Evolutionary conservation across 2,329 filamentous ascomycete genomes (phyloP).

Genomic region (Grosmannia clavigera): DNA sequence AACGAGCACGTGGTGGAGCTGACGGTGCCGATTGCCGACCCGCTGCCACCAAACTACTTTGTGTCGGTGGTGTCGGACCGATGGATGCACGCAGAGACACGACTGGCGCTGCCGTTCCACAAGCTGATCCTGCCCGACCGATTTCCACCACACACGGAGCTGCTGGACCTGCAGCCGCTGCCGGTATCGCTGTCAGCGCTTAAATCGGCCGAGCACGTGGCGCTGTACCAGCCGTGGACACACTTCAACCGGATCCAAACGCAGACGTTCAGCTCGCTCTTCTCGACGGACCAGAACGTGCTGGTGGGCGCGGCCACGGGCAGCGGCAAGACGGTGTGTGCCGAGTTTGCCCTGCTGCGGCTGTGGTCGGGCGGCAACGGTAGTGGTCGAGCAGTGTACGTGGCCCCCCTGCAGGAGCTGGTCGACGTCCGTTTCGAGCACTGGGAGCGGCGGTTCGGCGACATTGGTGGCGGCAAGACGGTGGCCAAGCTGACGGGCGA

Average conservation of each 20-base stretch:
- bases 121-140: slow-evolving; percentile 90
- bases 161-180: slow-evolving; percentile 83
- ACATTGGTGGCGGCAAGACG: slow-evolving; percentile 69
- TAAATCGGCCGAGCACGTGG: slow-evolving; percentile 71
- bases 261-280: slow-evolving; percentile 90
- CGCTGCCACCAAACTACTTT: slow-evolving; percentile 98
- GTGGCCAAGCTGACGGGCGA: slow-evolving; percentile 92
- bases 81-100: slow-evolving; percentile 97
- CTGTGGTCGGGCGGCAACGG: slow-evolving; percentile 55
- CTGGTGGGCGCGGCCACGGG: slow-evolving; percentile 87
- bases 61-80: slow-evolving; percentile 88
- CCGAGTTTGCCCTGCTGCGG: slow-evolving; percentile 81
- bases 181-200: slow-evolving; percentile 68
- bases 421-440: slow-evolving; percentile 71
- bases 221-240: slow-evolving; percentile 70
- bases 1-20: slow-evolving; percentile 91
- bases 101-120: slow-evolving; percentile 85
- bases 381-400: slow-evolving; percentile 57
- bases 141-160: slow-evolving; percentile 85
- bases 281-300: slow-evolving; percentile 83
- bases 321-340: slow-evolving; percentile 93
- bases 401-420: slow-evolving; percentile 89
- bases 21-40: slow-evolving; percentile 90
- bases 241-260: slow-evolving; percentile 97
- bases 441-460: slow-evolving; percentile 68